A percentile compares a stretch with the other conserved stretches of the same genome.
phyloP scores from a whole-genome alignment of 768 basidiomycete species.

The Lactarius vividus region DNA sequence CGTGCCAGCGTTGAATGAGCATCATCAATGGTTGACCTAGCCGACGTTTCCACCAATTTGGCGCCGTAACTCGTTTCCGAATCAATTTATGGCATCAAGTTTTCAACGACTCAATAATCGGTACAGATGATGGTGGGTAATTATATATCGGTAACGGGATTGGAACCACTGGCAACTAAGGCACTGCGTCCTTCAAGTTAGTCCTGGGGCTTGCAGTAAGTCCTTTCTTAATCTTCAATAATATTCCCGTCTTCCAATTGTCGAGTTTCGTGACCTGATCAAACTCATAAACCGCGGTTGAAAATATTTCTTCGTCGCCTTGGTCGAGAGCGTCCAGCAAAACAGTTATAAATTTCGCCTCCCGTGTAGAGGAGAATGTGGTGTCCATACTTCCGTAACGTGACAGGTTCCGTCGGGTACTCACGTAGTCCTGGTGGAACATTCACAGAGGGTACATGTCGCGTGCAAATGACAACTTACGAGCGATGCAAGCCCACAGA shows the following conservation, averaged over 20 bases:
- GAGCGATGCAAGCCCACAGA: conserved; percentile 86
- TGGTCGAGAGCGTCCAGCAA: conserved; percentile 75
- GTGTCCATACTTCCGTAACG: conserved; percentile 81
- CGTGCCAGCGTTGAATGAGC: conserved; percentile 4
- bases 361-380: conserved; percentile 83
- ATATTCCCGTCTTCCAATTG: conserved; percentile 90
- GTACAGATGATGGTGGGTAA: conserved; percentile 4
- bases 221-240: conserved; percentile 85
- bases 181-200: conserved; percentile 25
- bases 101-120: background rate
- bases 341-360: conserved; percentile 81
- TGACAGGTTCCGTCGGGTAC: conserved; percentile 73
- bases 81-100: background rate
- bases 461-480: conserved; percentile 47
- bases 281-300: conserved; percentile 83
- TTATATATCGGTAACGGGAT: conserved; percentile 3
- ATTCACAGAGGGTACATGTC: background rate
- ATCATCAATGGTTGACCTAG: conserved; percentile 14
- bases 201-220: conserved; percentile 57
- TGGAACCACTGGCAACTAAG: background rate
- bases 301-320: conserved; percentile 72
- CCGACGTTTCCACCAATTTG: conserved; percentile 1
- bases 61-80: conserved; percentile 4
- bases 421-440: conserved; percentile 71
- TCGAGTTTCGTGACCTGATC: conserved; percentile 92